Percentiles rank a stretch among this genome's conserved stretches.
These are phyloP conservation scores for Suillus fuscotomentosus DNA, from an alignment of 768 basidiomycete species.

Conservation along the genomic window DNA sequence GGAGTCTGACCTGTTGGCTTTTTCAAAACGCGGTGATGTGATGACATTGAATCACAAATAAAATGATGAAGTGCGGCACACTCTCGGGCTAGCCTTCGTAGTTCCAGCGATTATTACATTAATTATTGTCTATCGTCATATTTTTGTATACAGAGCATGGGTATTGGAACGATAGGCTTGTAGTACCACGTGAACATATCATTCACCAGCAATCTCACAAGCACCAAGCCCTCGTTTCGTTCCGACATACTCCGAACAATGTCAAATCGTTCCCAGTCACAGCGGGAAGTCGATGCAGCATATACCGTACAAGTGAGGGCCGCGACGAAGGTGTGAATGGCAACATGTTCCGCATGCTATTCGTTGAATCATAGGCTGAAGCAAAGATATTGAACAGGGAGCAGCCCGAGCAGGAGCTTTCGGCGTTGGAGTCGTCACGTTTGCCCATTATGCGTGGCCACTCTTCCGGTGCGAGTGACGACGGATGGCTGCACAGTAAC, in stretches of 20 bases:
- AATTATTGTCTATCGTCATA: neutral
- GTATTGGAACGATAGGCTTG: neutral
- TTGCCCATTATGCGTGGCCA: constrained; percentile 74
- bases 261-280: constrained; percentile 39
- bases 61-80: neutral
- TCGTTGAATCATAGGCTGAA: constrained; percentile 8
- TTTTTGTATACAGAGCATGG: neutral
- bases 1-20: constrained; percentile 34
- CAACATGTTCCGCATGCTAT: neutral
- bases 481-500: neutral
- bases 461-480: constrained; percentile 53
- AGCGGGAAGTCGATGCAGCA: constrained; percentile 57
- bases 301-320: constrained; percentile 59
- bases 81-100: neutral
- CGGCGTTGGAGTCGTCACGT: constrained; percentile 57
- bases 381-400: constrained; percentile 39
- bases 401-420: constrained; percentile 50
- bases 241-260: constrained; percentile 14
- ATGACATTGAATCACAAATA: neutral
- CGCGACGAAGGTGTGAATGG: constrained; percentile 48
- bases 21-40: constrained; percentile 33
- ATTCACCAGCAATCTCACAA: neutral
- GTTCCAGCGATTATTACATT: neutral
- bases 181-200: neutral
- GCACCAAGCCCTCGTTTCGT: neutral